Evolutionary conservation across 1,284 basidiomycete species (phyloP), one percentile per base, ranked within the genome.

Genomic region (Laetiporus sulphureus): DNA sequence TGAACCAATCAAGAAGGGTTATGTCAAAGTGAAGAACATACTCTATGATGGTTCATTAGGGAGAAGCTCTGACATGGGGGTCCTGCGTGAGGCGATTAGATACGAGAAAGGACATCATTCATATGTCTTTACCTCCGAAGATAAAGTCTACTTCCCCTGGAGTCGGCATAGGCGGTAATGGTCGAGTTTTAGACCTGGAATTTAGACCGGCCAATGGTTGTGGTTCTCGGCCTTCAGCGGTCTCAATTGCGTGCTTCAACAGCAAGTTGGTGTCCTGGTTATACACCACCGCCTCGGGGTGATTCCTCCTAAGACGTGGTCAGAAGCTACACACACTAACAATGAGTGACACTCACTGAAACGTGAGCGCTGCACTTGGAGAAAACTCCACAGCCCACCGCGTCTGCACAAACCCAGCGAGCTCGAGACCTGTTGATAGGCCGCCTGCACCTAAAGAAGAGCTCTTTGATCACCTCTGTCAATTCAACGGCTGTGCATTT

Each of bases 21-120:
- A n/a, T n/a, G n/a, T n/a, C n/a, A n/a, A 18, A 47, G 24, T 13
- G 12, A 47, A 27, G 16, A 6, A 10, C 47, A 64, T 58, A 45
- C 77, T 80, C 55, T 71, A 77, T 60, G 59, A 42, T 75, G 73
- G 45, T 85, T 85, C 48, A 78, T 75, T 0, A 60, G 52, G 41
- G 77, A 80, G 52, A 82, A 85, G 2, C 77, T 72, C 49, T 85
- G 83, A 53, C 83, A 85, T 11, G 83, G 83, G 10, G 81, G 79
- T 5, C 82, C 80, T 83, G 38, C 10, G 19, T 13, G 16, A n/a
- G 23, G 21, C 16, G 5, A 7, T 21, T 18, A 23, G 15, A 47
- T 22, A 31, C 32, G 4, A 21, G 5, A n/a, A n/a, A n/a, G n/a
- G n/a, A n/a, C 3, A 8, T 31, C 21, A 13, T 15, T 12, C 7